Conservation (phyloP, 2,329 filamentous ascomycete species). For the Coniochaeta prunicola region DNA sequence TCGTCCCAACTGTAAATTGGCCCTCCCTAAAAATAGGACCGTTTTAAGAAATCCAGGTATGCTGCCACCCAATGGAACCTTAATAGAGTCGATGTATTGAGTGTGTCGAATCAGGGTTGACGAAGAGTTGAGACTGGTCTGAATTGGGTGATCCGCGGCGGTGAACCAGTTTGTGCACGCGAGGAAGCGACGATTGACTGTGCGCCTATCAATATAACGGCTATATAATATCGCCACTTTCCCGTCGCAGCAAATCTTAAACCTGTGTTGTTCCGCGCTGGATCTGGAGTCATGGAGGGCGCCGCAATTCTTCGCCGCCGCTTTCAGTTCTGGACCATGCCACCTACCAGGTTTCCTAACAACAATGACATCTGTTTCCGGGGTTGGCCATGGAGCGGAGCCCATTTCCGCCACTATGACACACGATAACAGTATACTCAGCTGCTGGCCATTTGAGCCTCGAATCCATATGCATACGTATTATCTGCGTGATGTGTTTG, state of each 20-base stretch:
- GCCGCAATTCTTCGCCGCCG: not conserved
- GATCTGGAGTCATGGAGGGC: not conserved
- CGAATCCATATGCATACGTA: not conserved
- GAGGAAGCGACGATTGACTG: not conserved
- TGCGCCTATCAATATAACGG: not conserved
- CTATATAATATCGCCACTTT: not conserved
- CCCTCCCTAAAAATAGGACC: not conserved
- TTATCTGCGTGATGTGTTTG: not conserved
- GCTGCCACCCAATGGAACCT: not conserved
- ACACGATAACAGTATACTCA: not conserved
- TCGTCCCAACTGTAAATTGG: not conserved
- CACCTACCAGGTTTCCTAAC: not conserved
- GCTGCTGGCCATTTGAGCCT: not conserved
- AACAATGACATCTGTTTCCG: not conserved
- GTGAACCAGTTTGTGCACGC: not conserved
- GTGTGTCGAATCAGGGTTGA: not conserved
- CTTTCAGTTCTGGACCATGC: not conserved
- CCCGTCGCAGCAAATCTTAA: not conserved
- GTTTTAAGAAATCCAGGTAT: not conserved
- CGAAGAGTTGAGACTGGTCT: not conserved
- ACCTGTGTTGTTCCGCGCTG: not conserved
- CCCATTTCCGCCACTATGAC: not conserved
- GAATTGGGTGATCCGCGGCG: not conserved
- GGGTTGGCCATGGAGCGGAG: not conserved
- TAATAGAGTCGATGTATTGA: not conserved